These are phyloP conservation scores for Candida namnaoensis DNA, from an alignment of 805 yeast species.

Conservation along the genomic window DNA sequence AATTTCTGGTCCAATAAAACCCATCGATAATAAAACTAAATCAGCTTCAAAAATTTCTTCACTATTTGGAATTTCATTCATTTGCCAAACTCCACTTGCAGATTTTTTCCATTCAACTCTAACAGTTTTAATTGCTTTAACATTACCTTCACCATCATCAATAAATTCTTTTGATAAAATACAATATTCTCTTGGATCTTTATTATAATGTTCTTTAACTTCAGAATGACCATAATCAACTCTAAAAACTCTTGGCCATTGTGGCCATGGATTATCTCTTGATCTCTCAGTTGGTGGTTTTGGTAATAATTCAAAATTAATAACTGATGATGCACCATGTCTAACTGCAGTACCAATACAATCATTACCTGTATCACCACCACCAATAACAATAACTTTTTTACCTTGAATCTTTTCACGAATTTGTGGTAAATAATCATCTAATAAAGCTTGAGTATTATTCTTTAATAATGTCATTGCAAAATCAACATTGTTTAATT, in stretches of 20 bases:
- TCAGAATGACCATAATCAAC: slow-evolving; percentile 97
- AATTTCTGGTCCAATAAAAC: slow-evolving; percentile 94
- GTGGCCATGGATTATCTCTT: slow-evolving; percentile 99
- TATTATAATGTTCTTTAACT: slow-evolving; percentile 89
- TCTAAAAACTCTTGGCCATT: slow-evolving; percentile 97
- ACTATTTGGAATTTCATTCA: slow-evolving; percentile 93
- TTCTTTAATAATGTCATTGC: slow-evolving; percentile 88
- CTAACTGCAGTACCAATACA: slow-evolving; percentile 96
- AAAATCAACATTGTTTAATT: slow-evolving; percentile 78
- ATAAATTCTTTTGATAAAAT: slow-evolving; percentile 92
- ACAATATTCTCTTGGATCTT: slow-evolving; percentile 95
- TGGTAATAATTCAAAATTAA: slow-evolving; percentile 91
- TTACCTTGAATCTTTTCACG: slow-evolving; percentile 69
- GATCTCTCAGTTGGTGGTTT: slow-evolving; percentile 82
- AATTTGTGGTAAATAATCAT: slow-evolving; percentile 70
- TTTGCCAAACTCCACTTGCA: slow-evolving; percentile 96
- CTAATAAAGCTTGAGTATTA: slow-evolving; percentile 86
- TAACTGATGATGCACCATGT: slow-evolving; percentile 92
- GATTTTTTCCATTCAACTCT: slow-evolving; percentile 98
- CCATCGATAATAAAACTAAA: slow-evolving; percentile 90
- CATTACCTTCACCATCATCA: slow-evolving; percentile 92
- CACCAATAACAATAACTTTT: slow-evolving; percentile 94
- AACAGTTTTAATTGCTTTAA: slow-evolving; percentile 90
- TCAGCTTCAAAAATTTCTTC: slow-evolving; percentile 96
- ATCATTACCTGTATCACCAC: slow-evolving; percentile 99